Base-by-base conservation (phyloP, 2,329 filamentous ascomycete genomes). In the Sodiomyces alkalinus region DNA sequence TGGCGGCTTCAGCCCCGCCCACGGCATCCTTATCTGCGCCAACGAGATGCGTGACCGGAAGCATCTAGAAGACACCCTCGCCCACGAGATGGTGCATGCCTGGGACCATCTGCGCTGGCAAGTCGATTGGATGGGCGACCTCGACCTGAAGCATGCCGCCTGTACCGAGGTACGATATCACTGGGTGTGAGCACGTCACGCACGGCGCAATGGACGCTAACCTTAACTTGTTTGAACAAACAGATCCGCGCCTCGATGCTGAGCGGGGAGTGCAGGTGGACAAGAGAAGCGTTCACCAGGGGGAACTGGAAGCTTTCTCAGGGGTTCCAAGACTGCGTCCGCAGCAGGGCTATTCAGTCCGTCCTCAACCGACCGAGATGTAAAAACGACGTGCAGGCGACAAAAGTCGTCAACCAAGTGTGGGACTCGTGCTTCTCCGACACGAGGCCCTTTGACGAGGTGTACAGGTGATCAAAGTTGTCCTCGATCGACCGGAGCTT, bases 51-150 rank as follows among this genome's bases (percentile, higher is more conserved):
- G 77, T 33, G 74, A 83, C 47, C 62, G 74, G 32, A 74, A 75
- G 18, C 83, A 93, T 48, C 53, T 93, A 41, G 90, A 98, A 58
- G 90, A 98, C 51, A 93, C 86, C 8, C 61, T 98, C 45, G 77
- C 86, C 17, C 90, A 98, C 53, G 90, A 98, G 59, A 92, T 98
- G 83, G 80, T 98, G 29, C 90, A 98, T 52, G 86, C 86, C 1
- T 96, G 85, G 64, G 90, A 98, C 50, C 80, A 92, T 50, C 48
- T 96, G 41, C 62, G 87, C 38, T 98, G 83, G 62, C 90, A 93
- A 54, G 74, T 94, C 24, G 78, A 96, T 47, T 81, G 80, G 60
- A 53, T 60, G n/a, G 71, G 64, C 4, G 61, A 66, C 41, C 80
- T 58, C 58, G 62, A 83, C 49, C 50, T 98, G 53, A 74, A 76